These are phyloP conservation scores for Porogramme epimiltina DNA, from an alignment of 1,284 basidiomycete genomes.

Conservation along the genomic window DNA sequence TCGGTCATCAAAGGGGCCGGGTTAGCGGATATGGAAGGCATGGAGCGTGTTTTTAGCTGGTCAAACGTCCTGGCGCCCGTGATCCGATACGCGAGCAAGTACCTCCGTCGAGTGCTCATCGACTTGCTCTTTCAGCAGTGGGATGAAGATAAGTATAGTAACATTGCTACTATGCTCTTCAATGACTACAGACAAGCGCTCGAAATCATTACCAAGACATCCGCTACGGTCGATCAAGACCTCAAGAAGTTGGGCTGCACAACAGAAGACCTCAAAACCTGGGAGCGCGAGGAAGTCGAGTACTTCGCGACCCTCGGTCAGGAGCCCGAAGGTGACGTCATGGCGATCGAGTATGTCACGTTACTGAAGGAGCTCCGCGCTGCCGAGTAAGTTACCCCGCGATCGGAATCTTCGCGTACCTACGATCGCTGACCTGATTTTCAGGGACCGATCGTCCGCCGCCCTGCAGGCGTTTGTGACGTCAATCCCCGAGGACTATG, in stretches of 20 bases:
- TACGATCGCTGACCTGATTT: neutral
- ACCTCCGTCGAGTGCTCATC: slow-evolving; percentile 30
- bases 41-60: slow-evolving; percentile 32
- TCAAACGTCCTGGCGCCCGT: slow-evolving; percentile 31
- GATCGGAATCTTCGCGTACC: neutral
- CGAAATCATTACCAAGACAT: slow-evolving; percentile 19
- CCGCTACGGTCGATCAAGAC: neutral
- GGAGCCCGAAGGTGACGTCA: neutral
- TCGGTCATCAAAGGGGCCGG: slow-evolving; percentile 28
- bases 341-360: neutral
- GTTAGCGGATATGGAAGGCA: slow-evolving; percentile 33
- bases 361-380: neutral
- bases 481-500: neutral
- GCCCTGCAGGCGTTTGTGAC: neutral
- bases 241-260: neutral
- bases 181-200: slow-evolving; percentile 31
- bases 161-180: slow-evolving; percentile 25
- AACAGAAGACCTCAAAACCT: neutral
- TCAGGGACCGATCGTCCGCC: neutral
- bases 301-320: neutral
- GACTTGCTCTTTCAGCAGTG: slow-evolving; percentile 28
- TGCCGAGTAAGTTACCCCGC: neutral
- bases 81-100: slow-evolving; percentile 30
- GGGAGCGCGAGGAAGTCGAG: neutral
- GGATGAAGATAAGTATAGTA: slow-evolving; percentile 32